Conservation (phyloP, 495 filamentous ascomycete species). For the Talaromyces borbonicus region DNA sequence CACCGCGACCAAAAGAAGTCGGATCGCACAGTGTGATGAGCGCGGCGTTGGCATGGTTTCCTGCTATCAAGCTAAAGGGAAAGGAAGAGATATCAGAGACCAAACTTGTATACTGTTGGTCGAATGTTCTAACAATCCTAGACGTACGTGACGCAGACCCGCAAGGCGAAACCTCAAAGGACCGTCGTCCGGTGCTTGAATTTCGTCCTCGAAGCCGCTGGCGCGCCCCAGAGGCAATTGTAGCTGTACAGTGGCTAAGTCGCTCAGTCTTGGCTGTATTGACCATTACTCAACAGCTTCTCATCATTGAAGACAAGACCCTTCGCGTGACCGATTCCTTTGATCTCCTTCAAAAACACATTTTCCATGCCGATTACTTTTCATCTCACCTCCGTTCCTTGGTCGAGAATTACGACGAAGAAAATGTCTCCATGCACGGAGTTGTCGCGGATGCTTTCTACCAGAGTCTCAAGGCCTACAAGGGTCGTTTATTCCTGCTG, state of each 20-base stretch:
- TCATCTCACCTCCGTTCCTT: constrained; percentile 70
- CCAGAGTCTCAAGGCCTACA: constrained; percentile 94
- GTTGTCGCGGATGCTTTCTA: constrained; percentile 96
- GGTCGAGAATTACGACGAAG: constrained; percentile 81
- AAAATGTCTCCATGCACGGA: constrained; percentile 83
- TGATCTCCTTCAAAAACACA: constrained; percentile 83
- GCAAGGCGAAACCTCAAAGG: constrained; percentile 50
- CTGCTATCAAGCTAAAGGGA: constrained; percentile 82
- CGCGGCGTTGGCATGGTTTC: constrained; percentile 94
- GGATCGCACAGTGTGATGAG: constrained; percentile 83
- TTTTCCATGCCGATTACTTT: constrained; percentile 85
- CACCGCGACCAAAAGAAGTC: constrained; percentile 79
- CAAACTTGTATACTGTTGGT: constrained; percentile 98
- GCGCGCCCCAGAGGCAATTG: constrained; percentile 91
- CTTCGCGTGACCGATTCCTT: constrained; percentile 90
- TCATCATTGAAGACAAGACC: constrained; percentile 82
- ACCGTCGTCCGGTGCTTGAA: constrained; percentile 62
- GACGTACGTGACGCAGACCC: constrained; percentile 66
- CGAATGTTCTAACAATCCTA: constrained; percentile 83
- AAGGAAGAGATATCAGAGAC: constrained; percentile 44
- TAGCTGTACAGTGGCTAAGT: constrained; percentile 93
- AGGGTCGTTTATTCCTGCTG: constrained; percentile 83
- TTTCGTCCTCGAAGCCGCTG: constrained; percentile 83
- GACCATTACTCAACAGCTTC: constrained; percentile 83
- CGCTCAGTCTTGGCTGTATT: constrained; percentile 85